phyloP scores from a whole-genome alignment of 208 protist species.

The Crithidia expoeki region DNA sequence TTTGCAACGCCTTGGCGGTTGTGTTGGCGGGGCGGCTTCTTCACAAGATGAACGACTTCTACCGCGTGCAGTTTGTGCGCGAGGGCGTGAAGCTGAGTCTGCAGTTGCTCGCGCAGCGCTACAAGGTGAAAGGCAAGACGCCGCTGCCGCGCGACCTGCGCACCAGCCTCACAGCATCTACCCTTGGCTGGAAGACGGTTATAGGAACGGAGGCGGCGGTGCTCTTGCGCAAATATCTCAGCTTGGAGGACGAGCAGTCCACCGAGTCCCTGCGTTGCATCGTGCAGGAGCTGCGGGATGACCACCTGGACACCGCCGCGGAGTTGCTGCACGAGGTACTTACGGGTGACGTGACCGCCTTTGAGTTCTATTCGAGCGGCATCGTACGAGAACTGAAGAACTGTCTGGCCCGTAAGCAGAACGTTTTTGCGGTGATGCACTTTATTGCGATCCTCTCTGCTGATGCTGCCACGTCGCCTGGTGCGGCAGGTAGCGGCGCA shows the following conservation, averaged over 20 bases:
- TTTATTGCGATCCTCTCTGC: constrained; percentile 29
- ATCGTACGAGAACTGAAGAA: constrained; percentile 38
- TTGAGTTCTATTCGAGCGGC: constrained; percentile 66
- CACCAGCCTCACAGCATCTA: constrained; percentile 24
- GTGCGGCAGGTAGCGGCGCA: background rate
- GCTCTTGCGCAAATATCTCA: constrained; percentile 43
- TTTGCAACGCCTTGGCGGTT: constrained; percentile 62
- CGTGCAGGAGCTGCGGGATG: constrained; percentile 43
- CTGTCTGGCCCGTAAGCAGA: constrained; percentile 24
- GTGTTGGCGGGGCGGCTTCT: constrained; percentile 62
- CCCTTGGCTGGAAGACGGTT: constrained; percentile 45
- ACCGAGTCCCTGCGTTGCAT: constrained; percentile 42
- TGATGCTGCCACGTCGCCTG: background rate
- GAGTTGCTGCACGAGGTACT: constrained; percentile 45
- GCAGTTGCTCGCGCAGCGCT: constrained; percentile 38
- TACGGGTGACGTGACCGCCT: constrained; percentile 54
- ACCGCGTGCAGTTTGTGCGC: constrained; percentile 71
- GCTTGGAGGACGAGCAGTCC: constrained; percentile 43
- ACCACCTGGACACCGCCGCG: constrained; percentile 48
- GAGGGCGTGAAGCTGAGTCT: constrained; percentile 81
- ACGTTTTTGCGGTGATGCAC: constrained; percentile 33
- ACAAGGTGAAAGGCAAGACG: constrained; percentile 18
- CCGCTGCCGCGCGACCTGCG: constrained; percentile 16
- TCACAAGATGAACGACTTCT: constrained; percentile 68
- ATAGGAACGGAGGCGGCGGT: constrained; percentile 43